Evolutionary conservation across 768 basidiomycete species (phyloP), one percentile per base, ranked within the genome.

Genomic region (Russula sp.): DNA sequence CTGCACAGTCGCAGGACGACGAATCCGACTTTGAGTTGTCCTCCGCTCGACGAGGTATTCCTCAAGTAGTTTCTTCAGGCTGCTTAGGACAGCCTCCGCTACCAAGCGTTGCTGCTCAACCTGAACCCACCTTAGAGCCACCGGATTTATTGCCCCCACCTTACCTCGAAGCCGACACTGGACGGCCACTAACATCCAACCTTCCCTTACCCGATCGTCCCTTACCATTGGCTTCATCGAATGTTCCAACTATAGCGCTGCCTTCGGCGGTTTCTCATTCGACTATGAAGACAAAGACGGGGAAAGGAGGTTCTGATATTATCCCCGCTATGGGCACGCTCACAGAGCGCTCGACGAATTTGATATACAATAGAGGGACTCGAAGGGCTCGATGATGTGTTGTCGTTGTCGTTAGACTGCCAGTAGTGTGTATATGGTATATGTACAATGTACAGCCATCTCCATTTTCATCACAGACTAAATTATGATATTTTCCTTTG

Each of bases 301-400:
- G 61, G 10, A 54, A 72, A 41, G 58, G 67, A 34, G 69, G 63
- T 50, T 58, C 47, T 32, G 58, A 63, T 11, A 39, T 18, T 41
- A 22, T 64, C 1, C 55, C 54, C 7, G 43, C 62, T 14, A 59
- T 69, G 32, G 73, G 73, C 25, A 72, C 73, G 1, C 67, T 75
- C 51, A 73, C 69, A 3, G 74, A 75, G 48, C 69, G 72, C 13
- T 67, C 73, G n/a, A 72, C 74, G 36, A 75, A 75, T 63, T 64
- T 75, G 14, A 51, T 72, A 38, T 61, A 59, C 39, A 58, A 59
- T 50, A 66, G 69, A 54, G 64, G 58, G 20, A 9, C 60, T n/a
- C 63, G 61, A 46, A 56, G 59, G 42, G 63, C 42, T 32, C 61
- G 65, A 52, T 59, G 38, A 65, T 34, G 32, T 36, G 38, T 32